Conservation (phyloP, 2,329 filamentous ascomycete species). For the Cucurbitaria berberidis region DNA sequence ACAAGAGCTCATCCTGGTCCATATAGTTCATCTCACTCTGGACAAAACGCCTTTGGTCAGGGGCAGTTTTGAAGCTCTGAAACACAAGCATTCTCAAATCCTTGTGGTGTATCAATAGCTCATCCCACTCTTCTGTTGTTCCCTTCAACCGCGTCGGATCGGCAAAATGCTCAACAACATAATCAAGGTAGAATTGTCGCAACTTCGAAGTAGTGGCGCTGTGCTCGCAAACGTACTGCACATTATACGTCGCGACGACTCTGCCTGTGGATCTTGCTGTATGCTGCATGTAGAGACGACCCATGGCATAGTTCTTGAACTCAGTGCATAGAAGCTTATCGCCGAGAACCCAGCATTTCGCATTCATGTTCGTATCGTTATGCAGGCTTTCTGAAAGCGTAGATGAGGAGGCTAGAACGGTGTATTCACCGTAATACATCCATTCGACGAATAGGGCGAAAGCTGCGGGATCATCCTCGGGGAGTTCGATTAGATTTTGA, state of each 20-base stretch:
- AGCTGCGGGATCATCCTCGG: constrained; percentile 12
- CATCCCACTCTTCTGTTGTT: constrained; percentile 10
- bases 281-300: constrained; percentile 1
- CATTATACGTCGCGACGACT: background rate
- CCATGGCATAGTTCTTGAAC: constrained; percentile 19
- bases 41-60: background rate
- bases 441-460: constrained; percentile 22
- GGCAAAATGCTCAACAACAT: constrained; percentile 6
- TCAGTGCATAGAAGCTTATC: constrained; percentile 9
- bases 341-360: constrained; percentile 13
- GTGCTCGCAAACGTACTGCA: constrained; percentile 7
- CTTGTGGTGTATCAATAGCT: constrained; percentile 8
- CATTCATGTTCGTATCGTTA: background rate
- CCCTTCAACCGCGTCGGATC: constrained; percentile 2
- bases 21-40: background rate
- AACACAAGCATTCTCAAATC: constrained; percentile 3
- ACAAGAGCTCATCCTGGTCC: background rate
- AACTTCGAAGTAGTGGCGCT: constrained; percentile 6
- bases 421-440: constrained; percentile 21
- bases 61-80: background rate
- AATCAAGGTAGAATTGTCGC: constrained; percentile 7
- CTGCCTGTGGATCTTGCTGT: background rate
- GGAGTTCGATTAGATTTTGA: constrained; percentile 15
- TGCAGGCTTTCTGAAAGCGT: background rate
- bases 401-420: background rate